phyloP scores from a whole-genome alignment of 2,329 filamentous ascomycete genomes.

The Gaeumannomyces sp. region DNA sequence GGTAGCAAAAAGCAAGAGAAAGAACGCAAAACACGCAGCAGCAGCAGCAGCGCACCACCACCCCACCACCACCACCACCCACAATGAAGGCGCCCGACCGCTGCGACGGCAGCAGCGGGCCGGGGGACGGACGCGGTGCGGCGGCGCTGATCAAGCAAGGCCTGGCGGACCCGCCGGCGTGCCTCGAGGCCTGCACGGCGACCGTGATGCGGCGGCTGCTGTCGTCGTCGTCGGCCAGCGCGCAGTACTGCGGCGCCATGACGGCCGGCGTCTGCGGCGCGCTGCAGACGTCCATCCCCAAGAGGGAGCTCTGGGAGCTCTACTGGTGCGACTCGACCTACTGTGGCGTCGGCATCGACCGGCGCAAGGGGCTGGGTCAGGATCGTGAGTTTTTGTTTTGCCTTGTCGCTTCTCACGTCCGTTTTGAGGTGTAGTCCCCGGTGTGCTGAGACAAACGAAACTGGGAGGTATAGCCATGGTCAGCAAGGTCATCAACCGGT shows the following conservation, averaged over 20 bases:
- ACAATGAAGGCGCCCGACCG: neutral
- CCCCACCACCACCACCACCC: too few species aligned
- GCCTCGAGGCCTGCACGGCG: constrained; percentile 1
- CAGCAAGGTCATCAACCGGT: constrained; percentile 44
- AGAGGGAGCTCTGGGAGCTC: constrained; percentile 34
- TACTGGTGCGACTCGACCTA: constrained; percentile 47
- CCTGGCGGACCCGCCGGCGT: constrained; percentile 3
- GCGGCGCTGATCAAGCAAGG: constrained; percentile 1
- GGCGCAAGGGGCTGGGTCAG: constrained; percentile 23
- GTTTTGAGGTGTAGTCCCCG: neutral
- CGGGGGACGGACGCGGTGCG: neutral
- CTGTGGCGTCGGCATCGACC: constrained; percentile 39
- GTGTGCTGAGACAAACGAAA: neutral
- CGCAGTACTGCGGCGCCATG: constrained; percentile 1
- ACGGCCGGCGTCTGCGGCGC: constrained; percentile 10
- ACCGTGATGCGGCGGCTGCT: constrained; percentile 6
- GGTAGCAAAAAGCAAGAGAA: neutral
- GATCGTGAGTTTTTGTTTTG: constrained; percentile 37
- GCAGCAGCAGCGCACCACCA: too few species aligned
- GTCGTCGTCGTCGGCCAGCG: neutral
- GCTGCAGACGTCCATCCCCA: constrained; percentile 12
- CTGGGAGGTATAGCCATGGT: constrained; percentile 37
- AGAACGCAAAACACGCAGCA: neutral
- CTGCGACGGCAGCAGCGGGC: neutral
- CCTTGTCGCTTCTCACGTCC: neutral